These are phyloP conservation scores for Plasmopara viticola DNA, from an alignment of 352 stramenopile genomes.

Conservation along the genomic window DNA sequence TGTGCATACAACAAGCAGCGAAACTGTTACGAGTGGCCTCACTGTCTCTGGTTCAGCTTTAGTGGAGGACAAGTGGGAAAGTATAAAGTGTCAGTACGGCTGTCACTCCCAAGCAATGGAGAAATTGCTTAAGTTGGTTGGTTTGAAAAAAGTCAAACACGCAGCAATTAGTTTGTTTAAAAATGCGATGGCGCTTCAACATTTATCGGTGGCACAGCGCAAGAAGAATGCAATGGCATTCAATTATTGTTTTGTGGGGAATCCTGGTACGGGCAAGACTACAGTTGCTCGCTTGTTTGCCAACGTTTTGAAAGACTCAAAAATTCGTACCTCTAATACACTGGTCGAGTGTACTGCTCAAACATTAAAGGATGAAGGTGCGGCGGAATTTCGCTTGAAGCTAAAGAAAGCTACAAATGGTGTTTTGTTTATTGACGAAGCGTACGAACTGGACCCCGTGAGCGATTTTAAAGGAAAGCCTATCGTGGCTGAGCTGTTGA, in stretches of 20 bases:
- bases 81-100: constrained; percentile 41
- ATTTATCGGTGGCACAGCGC: constrained; percentile 41
- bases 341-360: constrained; percentile 50
- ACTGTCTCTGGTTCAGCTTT: constrained; percentile 2
- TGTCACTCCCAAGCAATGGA: constrained; percentile 72
- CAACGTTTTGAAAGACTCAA: constrained; percentile 69
- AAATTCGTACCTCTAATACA: constrained; percentile 40
- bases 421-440: constrained; percentile 92
- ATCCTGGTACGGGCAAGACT: constrained; percentile 71
- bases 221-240: constrained; percentile 67
- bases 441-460: constrained; percentile 84
- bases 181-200: constrained; percentile 48
- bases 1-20: background rate
- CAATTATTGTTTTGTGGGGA: constrained; percentile 76
- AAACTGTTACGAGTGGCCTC: background rate
- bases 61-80: constrained; percentile 52
- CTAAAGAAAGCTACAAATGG: constrained; percentile 67
- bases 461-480: constrained; percentile 71
- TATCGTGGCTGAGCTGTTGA: constrained; percentile 87
- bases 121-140: constrained; percentile 72
- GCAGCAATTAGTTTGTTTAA: constrained; percentile 71
- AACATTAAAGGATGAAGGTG: constrained; percentile 64
- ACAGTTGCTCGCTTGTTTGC: constrained; percentile 81
- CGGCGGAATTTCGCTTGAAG: constrained; percentile 66
- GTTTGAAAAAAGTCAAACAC: constrained; percentile 77